Evolutionary conservation across 1,284 basidiomycete species (phyloP), one percentile per base, ranked within the genome.

Genomic region (Trametes pubescens): DNA sequence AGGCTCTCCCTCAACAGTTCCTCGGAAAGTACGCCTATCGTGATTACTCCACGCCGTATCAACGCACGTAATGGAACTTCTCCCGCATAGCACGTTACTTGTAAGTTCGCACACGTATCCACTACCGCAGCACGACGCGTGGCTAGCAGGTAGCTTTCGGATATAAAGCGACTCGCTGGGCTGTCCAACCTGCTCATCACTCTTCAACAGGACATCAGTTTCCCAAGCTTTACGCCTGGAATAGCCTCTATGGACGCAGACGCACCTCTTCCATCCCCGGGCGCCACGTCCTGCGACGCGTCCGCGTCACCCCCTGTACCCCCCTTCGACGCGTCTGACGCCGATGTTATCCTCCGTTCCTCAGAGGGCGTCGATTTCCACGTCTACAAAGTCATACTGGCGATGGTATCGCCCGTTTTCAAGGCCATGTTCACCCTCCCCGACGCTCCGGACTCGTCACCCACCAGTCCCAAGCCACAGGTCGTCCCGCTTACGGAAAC

Each of bases 331-430:
- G 56, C 58, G 11, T 7, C 51, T 4, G 55, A 61, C 11, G 59
- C 55, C 0, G 59, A 58, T 37, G 32, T 61, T 18, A 54, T 54
- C 34, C 2, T 52, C n/a, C 51, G 55, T 9, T 61, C 64, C 5
- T 53, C 59, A 8, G 64, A 65, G 32, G 26, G 16, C 40, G 46
- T 51, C n/a, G 34, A 61, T 21, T 65, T 64, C 24, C 59, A 14
- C 29, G 46, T 61, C 10, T 49, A 58, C 52, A 58, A 65, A 29
- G 29, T 47, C 13, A 26, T 61, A 18, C 32, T 65, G 29, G 51
- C 4, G 8, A 65, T 38, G 32, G 63, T 54, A 0, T 64, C 58
- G 10, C 40, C 54, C 13, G 38, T 59, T 1, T 64, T 64, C 52
- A 32, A 40, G 29, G 49, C 35, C 13, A 57, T 58, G 61, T 58